phyloP scores from a whole-genome alignment of 2,329 filamentous ascomycete genomes.

The Aspergillus fumigatiaffinis region DNA sequence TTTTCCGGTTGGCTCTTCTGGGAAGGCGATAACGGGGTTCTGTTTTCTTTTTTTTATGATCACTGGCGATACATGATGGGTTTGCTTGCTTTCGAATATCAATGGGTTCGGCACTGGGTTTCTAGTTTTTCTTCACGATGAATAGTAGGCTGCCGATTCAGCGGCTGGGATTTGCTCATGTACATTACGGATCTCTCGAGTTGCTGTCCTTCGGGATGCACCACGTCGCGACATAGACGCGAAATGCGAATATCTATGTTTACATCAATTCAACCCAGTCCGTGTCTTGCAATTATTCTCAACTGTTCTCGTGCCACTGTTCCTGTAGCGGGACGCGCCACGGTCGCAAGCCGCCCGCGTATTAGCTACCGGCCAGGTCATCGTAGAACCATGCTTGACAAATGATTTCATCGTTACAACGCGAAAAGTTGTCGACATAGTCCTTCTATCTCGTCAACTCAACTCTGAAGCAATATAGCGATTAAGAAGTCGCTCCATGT shows the following conservation, averaged over 20 bases:
- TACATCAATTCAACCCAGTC: conserved; percentile 18
- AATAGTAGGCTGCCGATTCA: conserved; percentile 27
- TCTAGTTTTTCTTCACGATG: conserved; percentile 31
- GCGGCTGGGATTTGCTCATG: conserved; percentile 26
- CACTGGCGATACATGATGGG: conserved; percentile 44
- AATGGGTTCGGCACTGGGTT: conserved; percentile 39
- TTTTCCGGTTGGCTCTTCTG: conserved; percentile 32
- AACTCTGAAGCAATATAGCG: background rate
- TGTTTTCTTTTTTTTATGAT: conserved; percentile 35
- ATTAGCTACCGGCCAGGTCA: too few relatives aligned
- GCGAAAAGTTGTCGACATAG: background rate
- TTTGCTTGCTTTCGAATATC: conserved; percentile 37
- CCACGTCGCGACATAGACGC: conserved; percentile 34
- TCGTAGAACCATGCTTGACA: background rate
- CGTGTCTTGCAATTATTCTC: background rate
- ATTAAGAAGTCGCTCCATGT: background rate
- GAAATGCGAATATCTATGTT: conserved; percentile 27
- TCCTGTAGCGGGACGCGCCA: background rate
- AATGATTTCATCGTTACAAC: background rate
- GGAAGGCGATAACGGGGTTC: conserved; percentile 40
- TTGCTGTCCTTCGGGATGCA: conserved; percentile 26
- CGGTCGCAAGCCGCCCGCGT: background rate
- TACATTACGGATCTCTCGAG: conserved; percentile 32
- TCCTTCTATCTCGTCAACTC: background rate
- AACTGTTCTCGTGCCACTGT: background rate